Conservation (phyloP, 176 grass and related monocot species). For the Hordeum vulgare region DNA sequence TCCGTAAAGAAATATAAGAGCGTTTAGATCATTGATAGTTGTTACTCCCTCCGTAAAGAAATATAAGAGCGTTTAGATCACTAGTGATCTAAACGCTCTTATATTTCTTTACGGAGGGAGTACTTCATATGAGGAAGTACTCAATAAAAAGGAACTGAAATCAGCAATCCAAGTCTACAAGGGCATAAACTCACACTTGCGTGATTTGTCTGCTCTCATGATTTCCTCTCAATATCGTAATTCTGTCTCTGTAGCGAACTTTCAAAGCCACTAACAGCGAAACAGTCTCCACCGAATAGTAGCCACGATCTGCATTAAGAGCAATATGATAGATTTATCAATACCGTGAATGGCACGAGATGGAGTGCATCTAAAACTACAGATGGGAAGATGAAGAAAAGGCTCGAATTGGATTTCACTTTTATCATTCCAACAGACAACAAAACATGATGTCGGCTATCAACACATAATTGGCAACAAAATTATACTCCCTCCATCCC, state of each 20-base stretch:
- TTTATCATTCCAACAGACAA: background rate
- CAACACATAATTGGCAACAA: background rate
- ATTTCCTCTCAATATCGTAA: slow-evolving; percentile 97
- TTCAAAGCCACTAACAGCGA: slow-evolving; percentile 89
- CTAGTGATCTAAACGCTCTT: too few species aligned
- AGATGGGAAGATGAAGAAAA: background rate
- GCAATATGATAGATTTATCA: background rate
- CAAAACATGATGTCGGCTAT: background rate
- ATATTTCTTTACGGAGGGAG: too few species aligned
- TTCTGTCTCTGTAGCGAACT: slow-evolving; percentile 93
- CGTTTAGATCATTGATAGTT: too few species aligned
- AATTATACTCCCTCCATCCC: too few species aligned
- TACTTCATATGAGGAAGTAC: too few species aligned
- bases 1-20: too few species aligned
- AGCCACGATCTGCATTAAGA: slow-evolving; percentile 74
- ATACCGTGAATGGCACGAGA: background rate
- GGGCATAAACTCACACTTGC: slow-evolving; percentile 75
- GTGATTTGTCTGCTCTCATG: slow-evolving; percentile 98
- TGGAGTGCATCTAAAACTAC: background rate
- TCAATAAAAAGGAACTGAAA: background rate
- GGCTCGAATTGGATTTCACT: background rate
- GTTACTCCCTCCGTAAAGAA: too few species aligned
- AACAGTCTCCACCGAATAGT: slow-evolving; percentile 94
- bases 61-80: too few species aligned
- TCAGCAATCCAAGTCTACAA: background rate